Evolutionary conservation across 1,284 basidiomycete species (phyloP).

Genomic region (Rhodotorula sp.): DNA sequence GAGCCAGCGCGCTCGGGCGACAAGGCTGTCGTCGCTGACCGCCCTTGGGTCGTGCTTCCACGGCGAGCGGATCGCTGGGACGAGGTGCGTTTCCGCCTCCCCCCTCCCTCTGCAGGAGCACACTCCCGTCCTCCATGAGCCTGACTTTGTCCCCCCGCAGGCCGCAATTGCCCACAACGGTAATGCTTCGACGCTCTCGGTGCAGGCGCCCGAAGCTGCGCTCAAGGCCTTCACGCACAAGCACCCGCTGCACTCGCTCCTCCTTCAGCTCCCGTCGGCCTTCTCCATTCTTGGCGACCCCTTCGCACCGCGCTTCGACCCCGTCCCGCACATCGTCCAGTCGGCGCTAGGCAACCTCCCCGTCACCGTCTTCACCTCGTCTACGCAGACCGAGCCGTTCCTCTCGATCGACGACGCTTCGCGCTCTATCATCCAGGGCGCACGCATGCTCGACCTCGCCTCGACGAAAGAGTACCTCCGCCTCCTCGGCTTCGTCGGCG

Average conservation of each 20-base stretch:
- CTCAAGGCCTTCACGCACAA: conserved; percentile 31
- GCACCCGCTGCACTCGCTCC: conserved; percentile 41
- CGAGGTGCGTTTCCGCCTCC: conserved; percentile 22
- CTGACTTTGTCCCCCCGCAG: not conserved
- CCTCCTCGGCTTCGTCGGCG: conserved; percentile 40
- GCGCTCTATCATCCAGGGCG: conserved; percentile 40
- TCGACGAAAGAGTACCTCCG: conserved; percentile 39
- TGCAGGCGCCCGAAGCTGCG: conserved; percentile 16
- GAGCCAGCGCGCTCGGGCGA: not conserved
- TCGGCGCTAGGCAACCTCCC: conserved; percentile 45
- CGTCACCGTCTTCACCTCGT: conserved; percentile 34
- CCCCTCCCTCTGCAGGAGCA: no score
- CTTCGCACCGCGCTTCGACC: conserved; percentile 40
- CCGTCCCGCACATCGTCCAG: conserved; percentile 43
- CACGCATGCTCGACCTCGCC: conserved; percentile 43
- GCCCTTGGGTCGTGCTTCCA: conserved; percentile 43
- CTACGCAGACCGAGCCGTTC: conserved; percentile 36
- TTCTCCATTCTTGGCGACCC: conserved; percentile 44
- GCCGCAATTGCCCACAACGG: conserved; percentile 18
- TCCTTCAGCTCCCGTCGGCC: conserved; percentile 43
- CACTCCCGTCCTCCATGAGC: no score
- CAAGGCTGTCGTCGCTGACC: not conserved
- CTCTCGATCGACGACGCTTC: conserved; percentile 43
- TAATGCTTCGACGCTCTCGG: conserved; percentile 30
- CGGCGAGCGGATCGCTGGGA: conserved; percentile 38